Evolutionary conservation across 768 basidiomycete genomes (phyloP), one percentile per base, ranked within the genome.

Genomic region (Cyathus striatus): DNA sequence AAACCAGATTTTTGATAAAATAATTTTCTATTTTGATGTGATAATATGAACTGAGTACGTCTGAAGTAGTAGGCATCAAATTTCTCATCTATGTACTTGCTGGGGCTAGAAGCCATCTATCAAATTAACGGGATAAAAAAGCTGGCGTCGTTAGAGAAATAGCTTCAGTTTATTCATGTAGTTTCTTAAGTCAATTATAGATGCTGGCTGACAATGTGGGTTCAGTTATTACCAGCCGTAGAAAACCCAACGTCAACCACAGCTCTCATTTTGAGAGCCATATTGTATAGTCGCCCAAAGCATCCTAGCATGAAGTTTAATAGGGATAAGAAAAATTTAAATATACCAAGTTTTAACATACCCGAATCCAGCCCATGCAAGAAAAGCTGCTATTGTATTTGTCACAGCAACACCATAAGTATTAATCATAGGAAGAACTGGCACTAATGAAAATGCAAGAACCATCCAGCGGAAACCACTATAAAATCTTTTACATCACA

Each of bases 301-400:
- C 14, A 49, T 27, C 14, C 50, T 52, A 24, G n/a, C n/a, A n/a
- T n/a, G n/a, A n/a, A n/a, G n/a, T n/a, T 6, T 10, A 21, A 23
- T 9, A 9, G 24, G 21, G 9, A 23, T 10, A 10, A 40, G 21
- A 20, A 23, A 12, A n/a, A n/a, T n/a, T n/a, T n/a, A n/a, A n/a
- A 61, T 81, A 52, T 51, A 84, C 83, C 62, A 51, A 50, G 74
- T 78, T 9, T n/a, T 16, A 4, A 39, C 76, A 43, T 45, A 76
- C 76, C 54, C 53, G 43, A 69, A 70, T 26, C 74, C 77, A 3
- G 65, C 3, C 61, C 74, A 61, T 1, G 64, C 62, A 2, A 73
- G 38, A n/a, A 65, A 4, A 1, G 73, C 71, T 0, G 64, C 53
- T 13, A 68, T 48, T 1, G 53, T 54, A 49, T 77, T 61, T 2